These are phyloP conservation scores for Gilbertella persicaria DNA, from an alignment of 371 early-diverging fungal genomes.

Conservation along the genomic window DNA sequence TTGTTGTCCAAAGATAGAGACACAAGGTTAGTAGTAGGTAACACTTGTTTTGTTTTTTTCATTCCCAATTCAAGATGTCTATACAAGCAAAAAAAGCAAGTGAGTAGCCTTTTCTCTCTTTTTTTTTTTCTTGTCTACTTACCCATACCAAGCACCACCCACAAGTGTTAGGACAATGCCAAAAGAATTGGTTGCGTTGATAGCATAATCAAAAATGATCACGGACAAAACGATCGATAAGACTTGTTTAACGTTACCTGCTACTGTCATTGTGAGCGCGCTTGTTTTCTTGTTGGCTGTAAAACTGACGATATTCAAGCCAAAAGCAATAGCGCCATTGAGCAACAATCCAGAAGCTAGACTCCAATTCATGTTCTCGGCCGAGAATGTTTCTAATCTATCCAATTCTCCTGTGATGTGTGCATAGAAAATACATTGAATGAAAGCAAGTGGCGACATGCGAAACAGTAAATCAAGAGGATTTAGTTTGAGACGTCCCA, in stretches of 20 bases:
- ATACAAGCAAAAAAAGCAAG: too few species aligned
- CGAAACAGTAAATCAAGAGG: constrained; percentile 81
- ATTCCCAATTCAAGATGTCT: constrained; percentile 7
- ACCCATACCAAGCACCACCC: constrained; percentile 73
- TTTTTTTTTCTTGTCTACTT: constrained; percentile 10
- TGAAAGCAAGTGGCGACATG: constrained; percentile 81
- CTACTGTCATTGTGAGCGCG: constrained; percentile 87
- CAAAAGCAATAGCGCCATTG: constrained; percentile 85
- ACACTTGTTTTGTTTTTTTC: neutral
- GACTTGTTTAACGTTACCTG: constrained; percentile 86
- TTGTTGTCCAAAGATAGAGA: neutral
- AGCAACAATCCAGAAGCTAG: constrained; percentile 59
- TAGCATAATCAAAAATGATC: constrained; percentile 68
- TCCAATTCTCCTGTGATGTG: constrained; percentile 71
- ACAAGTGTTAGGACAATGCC: constrained; percentile 78
- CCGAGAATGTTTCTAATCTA: constrained; percentile 50
- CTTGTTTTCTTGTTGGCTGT: constrained; percentile 84
- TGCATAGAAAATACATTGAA: constrained; percentile 73
- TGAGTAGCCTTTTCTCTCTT: too few species aligned
- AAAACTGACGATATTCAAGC: constrained; percentile 79
- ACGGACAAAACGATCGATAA: constrained; percentile 79
- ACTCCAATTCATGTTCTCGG: constrained; percentile 43
- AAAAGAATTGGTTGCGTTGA: constrained; percentile 65
- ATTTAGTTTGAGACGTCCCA: constrained; percentile 76
- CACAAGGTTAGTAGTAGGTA: neutral